These are phyloP conservation scores for Calophaca sinica DNA, from an alignment of 306 rosid genomes.

Conservation along the genomic window DNA sequence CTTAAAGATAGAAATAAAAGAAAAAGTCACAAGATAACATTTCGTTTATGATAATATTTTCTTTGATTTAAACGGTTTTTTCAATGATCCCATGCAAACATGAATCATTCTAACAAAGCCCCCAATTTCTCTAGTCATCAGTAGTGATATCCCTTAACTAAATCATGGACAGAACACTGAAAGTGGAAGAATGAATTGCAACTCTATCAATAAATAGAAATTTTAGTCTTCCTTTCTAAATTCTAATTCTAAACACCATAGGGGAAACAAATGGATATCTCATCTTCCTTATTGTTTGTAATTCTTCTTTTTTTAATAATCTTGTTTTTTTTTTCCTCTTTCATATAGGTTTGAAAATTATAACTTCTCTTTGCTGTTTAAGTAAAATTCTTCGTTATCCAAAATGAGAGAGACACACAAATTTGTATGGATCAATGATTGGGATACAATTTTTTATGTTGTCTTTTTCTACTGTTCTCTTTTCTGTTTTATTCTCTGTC, in stretches of 20 bases:
- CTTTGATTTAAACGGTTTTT: slow-evolving; percentile 2
- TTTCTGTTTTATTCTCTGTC: background rate
- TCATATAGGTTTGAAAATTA: background rate
- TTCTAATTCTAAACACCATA: slow-evolving; percentile 10
- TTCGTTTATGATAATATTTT: slow-evolving; percentile 17
- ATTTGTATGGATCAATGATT: slow-evolving; percentile 32
- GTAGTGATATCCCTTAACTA: slow-evolving; percentile 16
- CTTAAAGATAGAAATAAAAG: slow-evolving; percentile 8
- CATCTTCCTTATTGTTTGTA: background rate
- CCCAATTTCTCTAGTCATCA: slow-evolving; percentile 5
- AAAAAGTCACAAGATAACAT: background rate
- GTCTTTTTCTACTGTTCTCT: slow-evolving; percentile 11
- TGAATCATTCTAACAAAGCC: background rate
- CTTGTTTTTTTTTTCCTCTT: background rate
- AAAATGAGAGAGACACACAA: background rate
- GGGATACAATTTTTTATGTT: slow-evolving; percentile 9
- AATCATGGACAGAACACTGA: slow-evolving; percentile 9
- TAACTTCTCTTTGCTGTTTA: slow-evolving; percentile 16
- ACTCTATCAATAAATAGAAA: background rate
- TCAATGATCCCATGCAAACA: slow-evolving; percentile 10
- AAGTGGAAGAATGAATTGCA: slow-evolving; percentile 5
- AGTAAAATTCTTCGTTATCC: slow-evolving; percentile 8
- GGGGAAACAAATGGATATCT: slow-evolving; percentile 17
- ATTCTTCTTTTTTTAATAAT: slow-evolving; percentile 18
- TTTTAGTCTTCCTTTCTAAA: slow-evolving; percentile 24